These are phyloP conservation scores for Globisporangium recalcitrans DNA, from an alignment of 352 stramenopile species.

Conservation along the genomic window DNA sequence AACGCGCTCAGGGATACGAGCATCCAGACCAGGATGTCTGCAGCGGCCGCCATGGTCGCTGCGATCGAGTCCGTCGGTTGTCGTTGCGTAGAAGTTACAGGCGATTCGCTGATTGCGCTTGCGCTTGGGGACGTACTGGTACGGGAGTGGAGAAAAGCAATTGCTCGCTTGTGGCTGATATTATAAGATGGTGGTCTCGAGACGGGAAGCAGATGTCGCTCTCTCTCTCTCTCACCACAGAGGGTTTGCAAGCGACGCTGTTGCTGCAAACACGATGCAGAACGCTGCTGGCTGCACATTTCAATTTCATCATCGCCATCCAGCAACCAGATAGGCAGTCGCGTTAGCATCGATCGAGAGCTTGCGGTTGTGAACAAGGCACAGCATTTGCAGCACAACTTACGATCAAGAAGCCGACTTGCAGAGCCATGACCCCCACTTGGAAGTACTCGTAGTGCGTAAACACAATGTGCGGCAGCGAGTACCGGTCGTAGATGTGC, in stretches of 20 bases:
- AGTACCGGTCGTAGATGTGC: slow-evolving; percentile 57
- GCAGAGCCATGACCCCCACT: slow-evolving; percentile 48
- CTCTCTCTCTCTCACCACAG: slow-evolving; percentile 39
- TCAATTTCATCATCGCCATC: slow-evolving; percentile 14
- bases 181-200: background rate
- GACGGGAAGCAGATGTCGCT: background rate
- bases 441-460: slow-evolving; percentile 73
- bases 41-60: background rate
- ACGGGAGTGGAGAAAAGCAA: background rate
- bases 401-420: slow-evolving; percentile 72
- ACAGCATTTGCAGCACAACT: slow-evolving; percentile 13
- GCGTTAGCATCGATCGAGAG: background rate
- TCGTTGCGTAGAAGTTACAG: slow-evolving; percentile 8
- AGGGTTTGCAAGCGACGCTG: slow-evolving; percentile 48
- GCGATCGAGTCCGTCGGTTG: background rate
- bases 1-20: background rate
- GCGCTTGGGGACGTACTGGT: background rate
- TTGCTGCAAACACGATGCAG: slow-evolving; percentile 62
- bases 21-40: background rate
- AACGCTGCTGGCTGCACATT: slow-evolving; percentile 49
- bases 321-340: no score
- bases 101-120: background rate
- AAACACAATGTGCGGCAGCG: slow-evolving; percentile 50
- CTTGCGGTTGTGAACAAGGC: background rate
- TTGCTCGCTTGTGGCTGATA: background rate